Conservation (phyloP, 2,329 filamentous ascomycete species). For the Grosmannia serpens region DNA sequence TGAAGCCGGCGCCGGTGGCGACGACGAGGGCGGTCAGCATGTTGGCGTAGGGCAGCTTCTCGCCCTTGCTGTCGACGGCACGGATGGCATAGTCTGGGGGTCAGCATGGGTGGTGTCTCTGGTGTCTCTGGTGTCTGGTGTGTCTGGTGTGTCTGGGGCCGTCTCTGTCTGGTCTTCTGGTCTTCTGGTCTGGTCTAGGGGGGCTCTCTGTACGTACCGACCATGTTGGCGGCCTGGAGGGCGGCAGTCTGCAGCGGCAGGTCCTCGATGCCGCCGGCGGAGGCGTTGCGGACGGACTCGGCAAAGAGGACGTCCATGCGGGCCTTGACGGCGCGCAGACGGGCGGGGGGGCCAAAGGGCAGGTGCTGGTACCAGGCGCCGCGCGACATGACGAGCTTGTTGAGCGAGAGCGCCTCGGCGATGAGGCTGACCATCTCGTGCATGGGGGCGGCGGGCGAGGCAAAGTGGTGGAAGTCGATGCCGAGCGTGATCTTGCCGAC, state of each 20-base stretch:
- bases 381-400: slow-evolving; percentile 44
- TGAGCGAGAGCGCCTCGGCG: slow-evolving; percentile 38
- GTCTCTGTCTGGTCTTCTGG: no score
- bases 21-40: slow-evolving; percentile 32
- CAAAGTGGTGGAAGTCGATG: slow-evolving; percentile 34
- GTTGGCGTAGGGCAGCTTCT: slow-evolving; percentile 36
- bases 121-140: no score
- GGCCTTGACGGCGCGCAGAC: no score
- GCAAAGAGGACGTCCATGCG: slow-evolving; percentile 23
- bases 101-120: no score
- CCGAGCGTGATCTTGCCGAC: slow-evolving; percentile 33
- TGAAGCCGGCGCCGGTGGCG: slow-evolving; percentile 46
- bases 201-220: slow-evolving; percentile 11
- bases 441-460: slow-evolving; percentile 29
- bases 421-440: slow-evolving; percentile 41
- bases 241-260: slow-evolving; percentile 36
- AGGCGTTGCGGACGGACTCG: slow-evolving; percentile 26
- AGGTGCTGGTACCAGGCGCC: slow-evolving; percentile 20
- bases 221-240: slow-evolving; percentile 31
- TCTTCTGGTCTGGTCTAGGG: no score
- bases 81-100: slow-evolving; percentile 38
- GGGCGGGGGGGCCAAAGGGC: no score
- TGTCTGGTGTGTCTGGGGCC: no score
- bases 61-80: slow-evolving; percentile 40
- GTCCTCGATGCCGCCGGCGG: slow-evolving; percentile 23